A percentile compares a stretch with the other conserved stretches of the same genome.
phyloP scores from a whole-genome alignment of 1,284 basidiomycete species.

The Serendipita sp. region DNA sequence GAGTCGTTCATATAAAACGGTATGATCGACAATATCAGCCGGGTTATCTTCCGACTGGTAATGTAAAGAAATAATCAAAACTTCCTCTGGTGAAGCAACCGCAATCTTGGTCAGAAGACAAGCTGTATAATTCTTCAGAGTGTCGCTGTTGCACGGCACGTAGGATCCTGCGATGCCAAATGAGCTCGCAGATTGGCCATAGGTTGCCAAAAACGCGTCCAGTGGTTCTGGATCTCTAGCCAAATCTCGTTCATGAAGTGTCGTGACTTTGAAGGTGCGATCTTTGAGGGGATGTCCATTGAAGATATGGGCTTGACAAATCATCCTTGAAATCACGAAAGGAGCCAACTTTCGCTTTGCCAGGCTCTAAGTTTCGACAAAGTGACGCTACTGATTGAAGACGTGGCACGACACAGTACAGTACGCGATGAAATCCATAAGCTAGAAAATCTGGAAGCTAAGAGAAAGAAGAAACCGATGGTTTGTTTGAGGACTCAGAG shows the following conservation, averaged over 20 bases:
- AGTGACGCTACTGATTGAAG: too few species aligned
- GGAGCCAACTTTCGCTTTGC: too few species aligned
- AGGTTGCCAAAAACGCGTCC: background rate
- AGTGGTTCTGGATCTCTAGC: background rate
- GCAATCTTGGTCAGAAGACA: constrained; percentile 1
- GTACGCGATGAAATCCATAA: too few species aligned
- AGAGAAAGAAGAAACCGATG: too few species aligned
- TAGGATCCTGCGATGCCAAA: background rate
- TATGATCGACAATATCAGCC: background rate
- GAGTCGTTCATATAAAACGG: background rate
- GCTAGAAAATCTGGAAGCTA: too few species aligned
- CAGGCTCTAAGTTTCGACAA: too few species aligned
- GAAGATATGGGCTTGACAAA: background rate
- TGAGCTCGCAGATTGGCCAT: background rate
- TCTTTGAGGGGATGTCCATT: background rate
- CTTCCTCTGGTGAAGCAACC: background rate
- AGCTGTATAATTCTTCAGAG: background rate
- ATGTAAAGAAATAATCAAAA: background rate
- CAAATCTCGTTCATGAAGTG: background rate
- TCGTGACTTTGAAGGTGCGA: background rate
- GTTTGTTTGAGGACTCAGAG: too few species aligned
- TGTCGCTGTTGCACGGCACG: background rate
- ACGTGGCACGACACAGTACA: too few species aligned
- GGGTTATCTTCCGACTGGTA: background rate
- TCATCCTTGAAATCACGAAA: too few species aligned